Evolutionary conservation across 768 basidiomycete species (phyloP), one percentile per base, ranked within the genome.

Genomic region (Nidularia pulvinata): DNA sequence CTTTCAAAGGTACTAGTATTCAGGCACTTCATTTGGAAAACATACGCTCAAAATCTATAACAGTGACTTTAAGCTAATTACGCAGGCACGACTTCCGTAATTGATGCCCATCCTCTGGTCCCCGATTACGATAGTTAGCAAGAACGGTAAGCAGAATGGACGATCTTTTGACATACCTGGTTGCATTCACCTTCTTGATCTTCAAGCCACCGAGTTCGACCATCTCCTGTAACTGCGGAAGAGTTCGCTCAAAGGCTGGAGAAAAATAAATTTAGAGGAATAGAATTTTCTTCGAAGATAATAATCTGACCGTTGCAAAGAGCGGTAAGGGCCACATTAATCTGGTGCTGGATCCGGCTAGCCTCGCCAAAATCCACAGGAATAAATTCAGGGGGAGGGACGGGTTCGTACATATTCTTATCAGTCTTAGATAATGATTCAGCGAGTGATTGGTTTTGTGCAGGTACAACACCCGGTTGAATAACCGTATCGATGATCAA

Each of bases 291-390:
- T 35, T 14, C 9, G 43, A 47, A 32, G 48, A 16, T 33, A 13
- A 19, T 7, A 30, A 46, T 65, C 57, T 56, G n/a, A 72, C 71
- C 59, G 46, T 70, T 70, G 61, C 70, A 73, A 32, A 69, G 58
- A 14, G 69, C 68, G 34, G 69, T 72, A 43, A 73, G 55, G 14
- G 65, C 68, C 16, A 73, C 73, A 51, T 70, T 72, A 50, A 72
- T 65, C 47, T 67, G 67, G 58, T 73, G 69, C 57, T 70, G 69
- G 25, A 67, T 69, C 34, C 69, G 69, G 44, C 69, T 69, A 10
- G 70, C 64, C 39, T 74, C 69, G 10, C 73, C 72, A 48, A 73
- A 74, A 57, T 74, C 69, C n/a, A 65, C 65, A 11, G 72, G 72
- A 30, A 74, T 58, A 48, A 70, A 73, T 9, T 60, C 60, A 6